Base-by-base conservation (phyloP, 495 filamentous ascomycete species). In the Trichoderma virens region DNA sequence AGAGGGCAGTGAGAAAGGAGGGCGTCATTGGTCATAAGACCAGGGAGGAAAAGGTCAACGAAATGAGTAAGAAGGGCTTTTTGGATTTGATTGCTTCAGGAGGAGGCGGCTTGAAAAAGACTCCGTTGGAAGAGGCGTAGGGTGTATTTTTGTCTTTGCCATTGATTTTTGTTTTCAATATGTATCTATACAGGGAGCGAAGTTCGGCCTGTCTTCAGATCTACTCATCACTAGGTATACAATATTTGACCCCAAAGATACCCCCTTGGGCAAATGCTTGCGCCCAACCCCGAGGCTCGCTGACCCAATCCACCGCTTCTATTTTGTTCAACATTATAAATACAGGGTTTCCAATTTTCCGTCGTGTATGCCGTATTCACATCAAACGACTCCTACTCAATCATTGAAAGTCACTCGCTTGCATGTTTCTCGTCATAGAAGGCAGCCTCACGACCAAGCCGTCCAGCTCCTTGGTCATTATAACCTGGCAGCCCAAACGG, bases 1-100 rank as follows among this genome's bases (percentile, higher is more conserved):
- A 86, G 69, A 83, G 79, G 77, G 82, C 81, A 41, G 85, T 86
- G 35, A 78, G 83, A 71, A 81, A 83, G 71, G 86, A 89, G 73
- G 90, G 89, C n/a, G 79, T 93, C 14, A 79, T 93, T 59, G 91
- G 90, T 16, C 79, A 85, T 64, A 84, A 79, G 65, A 81, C 88
- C 74, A 84, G 88, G 68, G 85, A 92, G 78, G 91, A 94, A 80
- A 87, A 84, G 71, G 85, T 93, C 47, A 93, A 88, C 63, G 93
- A 97, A 79, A 95, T 98, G 88, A 93, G 88, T 75, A 94, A 93
- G 80, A 87, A 96, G 76, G 92, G 93, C 8, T 98, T 98, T 78
- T 77, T 98, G 73, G 92, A 97, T 62, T 70, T 97, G 73, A 96
- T 98, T 75, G 83, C 87, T n/a, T 80, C 78, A 6, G 85, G 85